Base-by-base conservation (phyloP, 768 basidiomycete genomes). In the Austroboletus festivus region DNA sequence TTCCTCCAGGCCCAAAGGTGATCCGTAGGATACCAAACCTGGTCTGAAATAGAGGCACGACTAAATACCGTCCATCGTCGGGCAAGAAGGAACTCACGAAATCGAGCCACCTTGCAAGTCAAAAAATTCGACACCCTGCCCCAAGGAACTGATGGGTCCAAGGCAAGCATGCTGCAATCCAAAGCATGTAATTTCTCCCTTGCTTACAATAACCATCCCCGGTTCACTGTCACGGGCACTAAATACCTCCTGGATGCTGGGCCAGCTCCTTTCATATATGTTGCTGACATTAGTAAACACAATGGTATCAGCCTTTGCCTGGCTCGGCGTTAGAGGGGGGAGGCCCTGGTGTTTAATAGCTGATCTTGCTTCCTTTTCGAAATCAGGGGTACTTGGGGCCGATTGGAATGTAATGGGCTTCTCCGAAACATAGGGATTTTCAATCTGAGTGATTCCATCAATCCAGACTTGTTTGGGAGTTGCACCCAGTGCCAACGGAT, bases 381-480 rank as follows among this genome's bases (percentile, higher is more conserved):
- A 90, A 52, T 82, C 72, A 0, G 86, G 86, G 9, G 76, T 75
- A 4, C 65, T 55, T 10, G 85, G 83, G 6, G 74, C 52, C 5
- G 52, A 45, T 56, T 92, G 88, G 52, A 79, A 65, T 7, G 64
- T 47, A 1, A 52, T 40, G 0, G 85, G 80, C 60, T 94, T 93
- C 42, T 67, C 40, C 33, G 74, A 62, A 16, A 77, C 63, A 54
- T 73, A 62, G 3, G 83, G 75, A 3, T 67, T 59, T 38, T 70
- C 58, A 2, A 86, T 57, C 57, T 94, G 91, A 1, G 85, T 61
- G 42, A 93, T 85, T 3, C 91, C 92, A 58, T 94, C 91, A 51
- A 93, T 89, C 68, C 77, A 90, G 9, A 89, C 87, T 70, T 92
- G 89, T 42, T 76, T 73, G 4, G 89, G 89, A 0, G 88, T 83